Base-by-base conservation (phyloP, 1,284 basidiomycete species). In the Rhodotorula mucilaginosa region DNA sequence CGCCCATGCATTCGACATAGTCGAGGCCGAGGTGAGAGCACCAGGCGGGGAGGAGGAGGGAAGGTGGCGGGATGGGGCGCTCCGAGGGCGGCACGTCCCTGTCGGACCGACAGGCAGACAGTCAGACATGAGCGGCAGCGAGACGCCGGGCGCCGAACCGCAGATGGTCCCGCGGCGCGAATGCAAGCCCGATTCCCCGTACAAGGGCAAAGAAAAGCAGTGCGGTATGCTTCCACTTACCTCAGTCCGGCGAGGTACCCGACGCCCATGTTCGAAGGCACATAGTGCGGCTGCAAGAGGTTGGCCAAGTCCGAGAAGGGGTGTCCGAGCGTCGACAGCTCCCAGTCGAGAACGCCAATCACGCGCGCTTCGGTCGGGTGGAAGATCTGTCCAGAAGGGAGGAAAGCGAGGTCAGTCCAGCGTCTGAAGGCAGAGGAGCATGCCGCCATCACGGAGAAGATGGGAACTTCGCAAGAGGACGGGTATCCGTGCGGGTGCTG, bases 291-390 rank as follows among this genome's bases (percentile, higher is more conserved):
- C 78, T 91, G 88, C 0, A 92, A 89, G 62, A 97, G 82, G 81
- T 97, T 97, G 2, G 88, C 93, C 3, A 98, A 84, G 80, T 98
- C 95, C n/a, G 91, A 91, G 2, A 97, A 86, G 2, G 82, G 82
- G 71, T 83, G 82, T 12, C 79, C 79, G 23, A 97, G 85, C 2
- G 96, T 98, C 78, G 92, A 95, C 52, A 98, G 83, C 80, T 98
- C 95, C 95, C 95, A 98, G 80, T 98, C 95, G 61, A 98, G 83
- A 58, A 98, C 93, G 3, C 92, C 95, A 77, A 98, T 94, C 2
- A 98, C 93, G 59, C 87, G 84, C 70, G 94, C 92, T 82, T 97
- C 89, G 3, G 89, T 93, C 0, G 91, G 90, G 79, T 97, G 94
- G 82, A 94, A 98, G 72, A 98, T 87, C 76, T 79, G 67, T n/a